Evolutionary conservation across 2,329 filamentous ascomycete genomes (phyloP), one percentile per base, ranked within the genome.

Genomic region (Sporothrix luriei): DNA sequence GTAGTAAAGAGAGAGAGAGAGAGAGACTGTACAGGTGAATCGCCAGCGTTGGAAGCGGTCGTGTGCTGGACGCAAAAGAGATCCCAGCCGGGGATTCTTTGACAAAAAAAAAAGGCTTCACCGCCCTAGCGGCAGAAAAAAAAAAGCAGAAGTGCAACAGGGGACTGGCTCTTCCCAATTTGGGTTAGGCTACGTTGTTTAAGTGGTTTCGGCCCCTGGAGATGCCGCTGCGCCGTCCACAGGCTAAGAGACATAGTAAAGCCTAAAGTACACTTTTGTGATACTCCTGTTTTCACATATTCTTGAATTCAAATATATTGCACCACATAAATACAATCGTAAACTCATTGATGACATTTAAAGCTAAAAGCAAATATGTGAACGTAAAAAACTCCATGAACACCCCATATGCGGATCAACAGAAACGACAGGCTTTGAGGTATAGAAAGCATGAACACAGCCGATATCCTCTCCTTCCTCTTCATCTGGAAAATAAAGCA

Each of bases 71-170:
- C 33, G 29, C 24, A 26, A 33, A 26, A 24, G 21, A 24, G 52
- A 40, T 13, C 19, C 10, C 46, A 6, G 21, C 26, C 16, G 26
- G 40, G 57, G n/a, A 21, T 16, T 19, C 19, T 9, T 61, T 57
- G 55, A 61, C 24, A 29, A 64, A 43, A 54, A 65, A 65, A 68
- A 68, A 68, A 65, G 46, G 61, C 4, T 52, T 51, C 68, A 69
- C 68, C 68, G 68, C 66, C 54, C 51, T 16, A 21, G 64, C 49
- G 51, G 64, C 40, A 65, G 66, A 55, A 57, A 38, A 24, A 26
- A 52, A 26, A 11, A 14, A 54, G 51, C 65, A 57, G 48, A 66
- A 55, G 16, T 49, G 51, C 65, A 29, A 26, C 38, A 24, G 55
- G 46, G 29, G 33, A 61, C 54, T 19, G 16, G 2, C 19, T 13